Percentiles rank a stretch among this genome's conserved stretches.
Evolutionary conservation across 345 rosid species (phyloP).

Genomic region (Populus euphratica): DNA sequence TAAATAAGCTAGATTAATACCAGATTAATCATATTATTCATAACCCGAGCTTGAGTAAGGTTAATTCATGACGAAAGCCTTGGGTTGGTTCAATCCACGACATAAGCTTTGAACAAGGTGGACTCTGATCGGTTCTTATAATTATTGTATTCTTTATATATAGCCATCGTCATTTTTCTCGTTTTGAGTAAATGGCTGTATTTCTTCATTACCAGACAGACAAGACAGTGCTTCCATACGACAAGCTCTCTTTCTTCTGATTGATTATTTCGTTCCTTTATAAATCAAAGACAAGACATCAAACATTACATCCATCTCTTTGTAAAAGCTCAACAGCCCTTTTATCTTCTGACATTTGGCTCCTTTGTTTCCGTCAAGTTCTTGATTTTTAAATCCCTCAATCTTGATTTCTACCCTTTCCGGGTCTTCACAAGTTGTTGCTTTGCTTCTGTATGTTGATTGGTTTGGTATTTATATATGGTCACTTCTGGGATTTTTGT

Average conservation of each 20-base stretch:
- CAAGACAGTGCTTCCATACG: background rate
- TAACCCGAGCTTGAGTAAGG: no score
- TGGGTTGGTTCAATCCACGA: no score
- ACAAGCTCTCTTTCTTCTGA: background rate
- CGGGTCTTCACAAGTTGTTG: background rate
- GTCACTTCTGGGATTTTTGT: background rate
- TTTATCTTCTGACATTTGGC: background rate
- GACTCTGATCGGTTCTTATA: no score
- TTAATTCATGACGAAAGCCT: no score
- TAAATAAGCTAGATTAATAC: no score
- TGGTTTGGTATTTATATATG: background rate
- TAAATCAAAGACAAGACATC: background rate
- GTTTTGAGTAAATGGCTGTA: background rate
- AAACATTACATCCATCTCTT: background rate
- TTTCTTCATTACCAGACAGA: background rate
- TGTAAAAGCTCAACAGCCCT: background rate
- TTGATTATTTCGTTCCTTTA: background rate
- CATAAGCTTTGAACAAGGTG: no score
- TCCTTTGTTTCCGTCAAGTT: background rate
- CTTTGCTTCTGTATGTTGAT: background rate
- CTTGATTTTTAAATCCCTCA: background rate
- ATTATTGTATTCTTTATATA: background rate
- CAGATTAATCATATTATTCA: no score
- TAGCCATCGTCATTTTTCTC: background rate
- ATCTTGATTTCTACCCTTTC: background rate